phyloP scores from a whole-genome alignment of 768 basidiomycete genomes.

The Scleroderma citrinum region DNA sequence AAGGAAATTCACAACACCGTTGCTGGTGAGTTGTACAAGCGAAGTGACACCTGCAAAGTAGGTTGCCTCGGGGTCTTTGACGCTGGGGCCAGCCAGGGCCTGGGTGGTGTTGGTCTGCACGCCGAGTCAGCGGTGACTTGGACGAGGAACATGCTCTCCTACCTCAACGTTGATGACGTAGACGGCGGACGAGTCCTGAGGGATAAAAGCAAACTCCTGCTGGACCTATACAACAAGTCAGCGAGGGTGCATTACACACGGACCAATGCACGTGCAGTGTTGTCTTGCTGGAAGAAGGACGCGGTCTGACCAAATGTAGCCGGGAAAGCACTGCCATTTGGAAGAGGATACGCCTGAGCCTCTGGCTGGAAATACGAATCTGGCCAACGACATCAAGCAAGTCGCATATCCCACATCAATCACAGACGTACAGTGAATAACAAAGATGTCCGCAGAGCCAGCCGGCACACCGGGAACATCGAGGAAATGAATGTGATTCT shows the following conservation, averaged over 20 bases:
- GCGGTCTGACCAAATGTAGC: slow-evolving; percentile 61
- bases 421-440: slow-evolving; percentile 73
- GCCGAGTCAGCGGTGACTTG: not conserved
- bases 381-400: slow-evolving; percentile 24
- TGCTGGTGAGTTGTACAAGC: slow-evolving; percentile 63
- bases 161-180: slow-evolving; percentile 72
- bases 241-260: not conserved
- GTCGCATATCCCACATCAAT: not conserved
- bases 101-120: slow-evolving; percentile 58
- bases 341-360: slow-evolving; percentile 49
- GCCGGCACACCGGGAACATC: slow-evolving; percentile 60
- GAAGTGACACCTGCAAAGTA: slow-evolving; percentile 60
- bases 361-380: slow-evolving; percentile 77
- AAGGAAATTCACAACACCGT: slow-evolving; percentile 55
- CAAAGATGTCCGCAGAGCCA: slow-evolving; percentile 73
- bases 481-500: slow-evolving; percentile 85
- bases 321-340: slow-evolving; percentile 52
- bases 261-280: slow-evolving; percentile 32
- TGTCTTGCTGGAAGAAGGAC: slow-evolving; percentile 56
- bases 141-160: slow-evolving; percentile 1
- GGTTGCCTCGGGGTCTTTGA: slow-evolving; percentile 51
- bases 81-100: slow-evolving; percentile 50
- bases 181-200: slow-evolving; percentile 64
- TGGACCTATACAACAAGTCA: slow-evolving; percentile 42
- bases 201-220: slow-evolving; percentile 72